These are phyloP conservation scores for Pichia terricola DNA, from an alignment of 1,139 yeast species.

Conservation along the genomic window DNA sequence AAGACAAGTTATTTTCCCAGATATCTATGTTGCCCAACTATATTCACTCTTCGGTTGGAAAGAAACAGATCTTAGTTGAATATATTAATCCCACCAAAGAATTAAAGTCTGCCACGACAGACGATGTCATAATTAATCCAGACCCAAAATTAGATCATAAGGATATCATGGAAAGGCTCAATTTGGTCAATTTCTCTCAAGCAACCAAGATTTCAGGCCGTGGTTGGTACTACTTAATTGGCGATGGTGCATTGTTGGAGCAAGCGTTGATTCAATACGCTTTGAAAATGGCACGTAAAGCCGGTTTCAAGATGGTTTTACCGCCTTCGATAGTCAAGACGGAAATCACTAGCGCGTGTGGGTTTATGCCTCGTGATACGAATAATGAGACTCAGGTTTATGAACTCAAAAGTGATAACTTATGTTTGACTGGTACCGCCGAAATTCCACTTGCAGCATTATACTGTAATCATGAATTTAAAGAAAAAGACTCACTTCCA, in stretches of 20 bases:
- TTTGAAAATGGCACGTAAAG: slow-evolving; percentile 49
- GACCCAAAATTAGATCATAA: slow-evolving; percentile 45
- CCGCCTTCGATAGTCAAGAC: slow-evolving; percentile 85
- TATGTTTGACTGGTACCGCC: slow-evolving; percentile 87
- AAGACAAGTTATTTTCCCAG: slow-evolving; percentile 29
- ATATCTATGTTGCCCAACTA: slow-evolving; percentile 63
- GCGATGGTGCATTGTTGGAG: slow-evolving; percentile 84
- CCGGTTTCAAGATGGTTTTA: slow-evolving; percentile 60
- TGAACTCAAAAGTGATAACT: slow-evolving; percentile 35
- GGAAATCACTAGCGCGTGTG: slow-evolving; percentile 81
- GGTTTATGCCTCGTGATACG: slow-evolving; percentile 88
- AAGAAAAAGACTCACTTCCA: slow-evolving; percentile 31
- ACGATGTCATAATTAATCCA: slow-evolving; percentile 11
- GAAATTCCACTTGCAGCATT: slow-evolving; percentile 90
- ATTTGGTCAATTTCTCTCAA: slow-evolving; percentile 56
- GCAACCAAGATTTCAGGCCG: slow-evolving; percentile 77
- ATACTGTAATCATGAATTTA: slow-evolving; percentile 29
- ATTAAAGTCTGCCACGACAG: slow-evolving; percentile 6
- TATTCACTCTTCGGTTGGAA: slow-evolving; percentile 42
- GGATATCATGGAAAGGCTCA: slow-evolving; percentile 48
- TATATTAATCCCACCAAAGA: slow-evolving; percentile 38
- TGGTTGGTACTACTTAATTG: slow-evolving; percentile 80
- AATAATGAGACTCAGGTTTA: slow-evolving; percentile 84
- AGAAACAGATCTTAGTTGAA: slow-evolving; percentile 38
- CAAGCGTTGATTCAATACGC: slow-evolving; percentile 84